A percentile compares a stretch with the other conserved stretches of the same genome.
Conservation (phyloP, 2,329 filamentous ascomycete species). For the Fusarium sp. region DNA sequence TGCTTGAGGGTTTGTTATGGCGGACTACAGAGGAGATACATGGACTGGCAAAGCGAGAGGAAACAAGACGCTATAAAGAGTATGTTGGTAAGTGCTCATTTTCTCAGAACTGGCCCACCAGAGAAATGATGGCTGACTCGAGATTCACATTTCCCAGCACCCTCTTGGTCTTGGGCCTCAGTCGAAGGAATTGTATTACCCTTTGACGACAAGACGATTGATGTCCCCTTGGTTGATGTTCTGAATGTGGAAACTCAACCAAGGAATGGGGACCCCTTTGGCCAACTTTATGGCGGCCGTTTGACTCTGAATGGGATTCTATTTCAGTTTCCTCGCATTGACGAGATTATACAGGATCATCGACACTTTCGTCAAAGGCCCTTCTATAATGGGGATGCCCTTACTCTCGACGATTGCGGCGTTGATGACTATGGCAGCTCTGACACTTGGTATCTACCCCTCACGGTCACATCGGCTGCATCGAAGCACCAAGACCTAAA, state of each 20-base stretch:
- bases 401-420: neutral
- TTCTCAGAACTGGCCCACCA: neutral
- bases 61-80: neutral
- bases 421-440: neutral
- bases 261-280: neutral
- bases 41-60: too few relatives aligned
- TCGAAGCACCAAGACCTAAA: neutral
- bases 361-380: fast-evolving
- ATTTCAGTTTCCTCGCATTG: neutral
- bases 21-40: neutral
- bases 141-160: neutral
- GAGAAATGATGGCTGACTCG: neutral
- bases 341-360: neutral
- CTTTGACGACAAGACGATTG: neutral
- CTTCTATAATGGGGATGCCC: neutral
- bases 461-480: neutral
- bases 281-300: neutral
- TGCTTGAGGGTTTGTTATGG: neutral
- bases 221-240: neutral
- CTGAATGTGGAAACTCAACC: neutral
- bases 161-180: neutral
- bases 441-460: neutral
- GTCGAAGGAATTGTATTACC: neutral
- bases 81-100: neutral
- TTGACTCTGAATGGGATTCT: neutral